Evolutionary conservation across 805 yeast species (phyloP), one percentile per base, ranked within the genome.

Genomic region (Candida pseudoglaebosa): DNA sequence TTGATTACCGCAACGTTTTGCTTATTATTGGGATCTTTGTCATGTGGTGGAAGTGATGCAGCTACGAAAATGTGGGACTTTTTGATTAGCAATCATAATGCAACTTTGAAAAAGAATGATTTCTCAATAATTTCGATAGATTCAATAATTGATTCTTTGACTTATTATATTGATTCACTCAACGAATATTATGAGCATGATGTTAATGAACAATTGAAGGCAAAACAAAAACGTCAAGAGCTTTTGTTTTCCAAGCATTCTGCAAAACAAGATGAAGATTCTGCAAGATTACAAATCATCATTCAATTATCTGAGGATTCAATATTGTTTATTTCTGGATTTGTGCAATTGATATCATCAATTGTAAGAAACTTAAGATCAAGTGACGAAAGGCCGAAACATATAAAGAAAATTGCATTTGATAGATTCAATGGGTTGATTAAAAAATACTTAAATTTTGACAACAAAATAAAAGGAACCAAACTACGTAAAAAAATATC

Each of bases 1-100:
- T 67, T 88, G 35, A 86, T 89, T 65, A 77, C 87, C 37, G 84
- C 98, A 0, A 77, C 95, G 0, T 88, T 82, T 51, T 79, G 90
- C 46, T 70, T 87, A 40, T 75, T 91, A 71, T 66, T 91, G 41
- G 80, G 95, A 2, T 82, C 93, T 4, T 66, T 91, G 28, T 71
- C 93, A 0, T 69, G 73, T 14, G 82, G 84, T n/a, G 64, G 71
- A 2, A 70, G 70, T 16, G 73, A 77, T 42, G 75, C 88, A 2
- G 56, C 67, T 15, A 48, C 47, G 14, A 59, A 49, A 38, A 54
- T 69, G 2, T 69, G 71, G 70, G 74, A 67, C 19, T 52, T 59
- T 14, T 53, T 69, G 42, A 53, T 61, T 17, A 49, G 53, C 31
- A 63, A 61, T 19, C 53, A 50, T 24, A 43, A 39, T 24, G 43